Evolutionary conservation across 768 basidiomycete genomes (phyloP).

Genomic region (Lanmaoa pseudosensibilis): DNA sequence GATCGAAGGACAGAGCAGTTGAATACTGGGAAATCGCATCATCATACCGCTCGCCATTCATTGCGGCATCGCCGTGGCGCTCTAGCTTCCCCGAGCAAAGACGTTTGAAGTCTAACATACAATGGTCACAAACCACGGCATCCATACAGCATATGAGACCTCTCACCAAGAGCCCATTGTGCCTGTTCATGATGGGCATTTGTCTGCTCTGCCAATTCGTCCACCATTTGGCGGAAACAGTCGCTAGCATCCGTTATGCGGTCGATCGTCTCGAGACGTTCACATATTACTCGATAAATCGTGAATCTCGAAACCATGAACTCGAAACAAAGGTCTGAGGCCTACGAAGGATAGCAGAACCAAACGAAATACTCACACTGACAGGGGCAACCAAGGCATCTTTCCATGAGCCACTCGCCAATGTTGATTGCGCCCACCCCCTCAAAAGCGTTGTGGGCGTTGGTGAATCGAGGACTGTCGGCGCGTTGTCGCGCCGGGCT

Average conservation of each 20-base stretch:
- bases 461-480: too few relatives aligned
- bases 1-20: too few relatives aligned
- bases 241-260: neutral
- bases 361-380: neutral
- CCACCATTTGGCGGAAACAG: neutral
- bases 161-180: neutral
- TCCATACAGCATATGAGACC: too few relatives aligned
- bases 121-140: too few relatives aligned
- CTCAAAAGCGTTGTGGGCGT: neutral
- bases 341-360: neutral
- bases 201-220: neutral
- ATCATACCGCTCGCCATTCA: too few relatives aligned
- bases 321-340: neutral
- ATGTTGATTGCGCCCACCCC: neutral
- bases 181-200: neutral
- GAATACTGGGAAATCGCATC: too few relatives aligned
- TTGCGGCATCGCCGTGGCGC: too few relatives aligned
- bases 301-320: too few relatives aligned
- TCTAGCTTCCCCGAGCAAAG: neutral
- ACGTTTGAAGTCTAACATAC: neutral
- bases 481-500: too few relatives aligned
- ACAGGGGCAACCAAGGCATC: neutral
- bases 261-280: neutral
- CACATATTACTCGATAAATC: neutral
- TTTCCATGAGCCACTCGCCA: neutral